Evolutionary conservation across 169 alveolate species (phyloP).

Genomic region (Amoebophrya sp.): DNA sequence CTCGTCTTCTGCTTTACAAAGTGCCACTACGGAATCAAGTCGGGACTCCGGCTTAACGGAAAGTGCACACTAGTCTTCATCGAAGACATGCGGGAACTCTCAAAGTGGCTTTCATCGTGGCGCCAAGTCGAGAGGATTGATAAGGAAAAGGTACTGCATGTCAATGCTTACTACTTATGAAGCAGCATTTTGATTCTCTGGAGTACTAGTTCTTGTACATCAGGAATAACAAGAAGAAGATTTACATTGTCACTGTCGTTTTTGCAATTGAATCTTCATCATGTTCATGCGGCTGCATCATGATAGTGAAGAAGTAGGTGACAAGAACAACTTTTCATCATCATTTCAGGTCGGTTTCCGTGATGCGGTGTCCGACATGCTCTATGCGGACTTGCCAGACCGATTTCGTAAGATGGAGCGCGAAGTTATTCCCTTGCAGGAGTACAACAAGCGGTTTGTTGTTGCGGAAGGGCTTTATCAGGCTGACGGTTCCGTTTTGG

Average conservation of each 20-base stretch:
- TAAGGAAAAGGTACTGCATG: not conserved
- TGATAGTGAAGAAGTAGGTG: too few relatives aligned
- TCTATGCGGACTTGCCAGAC: not conserved
- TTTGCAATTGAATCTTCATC: too few relatives aligned
- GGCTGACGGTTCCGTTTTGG: not conserved
- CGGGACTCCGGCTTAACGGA: not conserved
- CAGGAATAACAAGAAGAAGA: too few relatives aligned
- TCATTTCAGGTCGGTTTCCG: conserved; percentile 21
- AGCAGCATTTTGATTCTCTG: too few relatives aligned
- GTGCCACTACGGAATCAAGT: conserved; percentile 13
- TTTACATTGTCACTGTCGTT: too few relatives aligned
- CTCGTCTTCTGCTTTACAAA: not conserved
- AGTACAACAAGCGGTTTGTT: not conserved
- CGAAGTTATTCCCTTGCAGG: not conserved
- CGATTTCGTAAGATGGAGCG: not conserved
- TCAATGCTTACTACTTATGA: too few relatives aligned
- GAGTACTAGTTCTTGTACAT: too few relatives aligned
- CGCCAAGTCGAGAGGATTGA: not conserved
- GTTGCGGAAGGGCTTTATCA: not conserved
- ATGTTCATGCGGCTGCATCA: too few relatives aligned
- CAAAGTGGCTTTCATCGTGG: not conserved
- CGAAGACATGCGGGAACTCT: not conserved
- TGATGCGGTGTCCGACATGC: not conserved
- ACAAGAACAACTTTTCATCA: too few relatives aligned
- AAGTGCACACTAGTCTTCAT: not conserved